Evolutionary conservation across 306 rosid species (phyloP), one percentile per base, ranked within the genome.

Genomic region (Cicer yamashitae): DNA sequence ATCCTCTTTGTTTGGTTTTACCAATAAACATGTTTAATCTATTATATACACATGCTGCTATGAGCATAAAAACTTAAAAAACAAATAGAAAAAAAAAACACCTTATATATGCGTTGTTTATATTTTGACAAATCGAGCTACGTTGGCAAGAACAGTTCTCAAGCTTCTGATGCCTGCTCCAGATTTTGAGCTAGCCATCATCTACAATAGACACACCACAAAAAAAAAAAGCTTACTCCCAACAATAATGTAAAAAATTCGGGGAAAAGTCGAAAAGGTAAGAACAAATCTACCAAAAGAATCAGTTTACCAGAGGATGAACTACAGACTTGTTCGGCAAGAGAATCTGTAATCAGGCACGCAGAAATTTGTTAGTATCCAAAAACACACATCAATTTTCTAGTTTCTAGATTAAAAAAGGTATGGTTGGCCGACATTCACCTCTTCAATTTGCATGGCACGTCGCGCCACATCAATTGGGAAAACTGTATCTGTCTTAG

Each of bases 361-460:
- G 34, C n/a, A 67, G 47, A 74, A 51, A 70, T 52, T 47, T 69
- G 86, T 82, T 66, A 85, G 75, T 74, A 82, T 78, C 69, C 58
- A 39, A 18, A 72, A 38, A n/a, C 52, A 60, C 70, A 71, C 25
- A 73, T 7, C 17, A 45, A 14, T 51, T 54, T 69, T 70, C 46
- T 60, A 60, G 44, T 30, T 30, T 30, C 4, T 4, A 34, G 43
- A 51, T 15, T 7, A n/a, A 44, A 53, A 18, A 54, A 41, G 7
- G 25, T 40, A 59, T 41, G 58, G 22, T 66, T 22, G 14, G 41
- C 10, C 7, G 11, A 48, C 45, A 62, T 39, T 88, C 73, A 92
- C 98, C 96, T 90, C 99, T 84, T 94, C 98, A 64, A 94, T 90
- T 86, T 88, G 96, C 92, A 81, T 88, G 25, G 96, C 96, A 22